A percentile compares a stretch with the other conserved stretches of the same genome.
Conservation (phyloP, 2,329 filamentous ascomycete genomes). For the Hypoxylon sp. region DNA sequence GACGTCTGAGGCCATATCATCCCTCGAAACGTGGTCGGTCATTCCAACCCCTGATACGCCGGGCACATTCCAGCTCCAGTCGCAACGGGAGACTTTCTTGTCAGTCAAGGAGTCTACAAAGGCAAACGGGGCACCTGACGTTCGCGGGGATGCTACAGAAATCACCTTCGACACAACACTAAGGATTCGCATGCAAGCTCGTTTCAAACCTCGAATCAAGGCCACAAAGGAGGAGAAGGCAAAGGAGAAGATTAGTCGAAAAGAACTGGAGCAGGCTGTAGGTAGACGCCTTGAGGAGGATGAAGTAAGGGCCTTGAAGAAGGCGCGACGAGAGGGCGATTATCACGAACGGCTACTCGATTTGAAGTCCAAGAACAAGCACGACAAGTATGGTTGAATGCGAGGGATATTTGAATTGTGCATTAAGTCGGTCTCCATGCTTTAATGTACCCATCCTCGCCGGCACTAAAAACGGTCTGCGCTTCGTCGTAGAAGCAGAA, state of each 20-base stretch:
- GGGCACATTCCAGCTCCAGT: slow-evolving; percentile 82
- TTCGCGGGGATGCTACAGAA: slow-evolving; percentile 81
- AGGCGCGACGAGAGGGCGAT: slow-evolving; percentile 85
- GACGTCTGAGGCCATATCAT: slow-evolving; percentile 83
- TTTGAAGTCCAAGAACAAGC: slow-evolving; percentile 91
- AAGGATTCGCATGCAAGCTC: slow-evolving; percentile 91
- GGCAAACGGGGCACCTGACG: slow-evolving; percentile 68
- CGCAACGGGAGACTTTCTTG: slow-evolving; percentile 79
- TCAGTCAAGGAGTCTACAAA: slow-evolving; percentile 70
- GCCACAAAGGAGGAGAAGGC: slow-evolving; percentile 87
- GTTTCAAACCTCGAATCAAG: slow-evolving; percentile 89
- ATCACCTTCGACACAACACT: slow-evolving; percentile 79
- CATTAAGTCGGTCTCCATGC: slow-evolving; percentile 65
- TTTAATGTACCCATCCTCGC: slow-evolving; percentile 71
- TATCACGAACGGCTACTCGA: slow-evolving; percentile 91
- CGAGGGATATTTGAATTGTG: slow-evolving; percentile 39
- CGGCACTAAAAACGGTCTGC: slow-evolving; percentile 71
- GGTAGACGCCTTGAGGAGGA: slow-evolving; percentile 84
- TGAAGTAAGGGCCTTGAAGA: slow-evolving; percentile 87
- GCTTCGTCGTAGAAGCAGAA: slow-evolving; percentile 76
- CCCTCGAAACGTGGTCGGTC: slow-evolving; percentile 85
- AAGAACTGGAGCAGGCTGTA: slow-evolving; percentile 86
- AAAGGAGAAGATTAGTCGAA: slow-evolving; percentile 85
- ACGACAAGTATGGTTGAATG: slow-evolving; percentile 82
- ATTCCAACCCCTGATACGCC: slow-evolving; percentile 75